Percentiles rank a stretch among this genome's conserved stretches.
Conservation (phyloP, 139 green algal genomes). For the Tetraselmis chui region DNA sequence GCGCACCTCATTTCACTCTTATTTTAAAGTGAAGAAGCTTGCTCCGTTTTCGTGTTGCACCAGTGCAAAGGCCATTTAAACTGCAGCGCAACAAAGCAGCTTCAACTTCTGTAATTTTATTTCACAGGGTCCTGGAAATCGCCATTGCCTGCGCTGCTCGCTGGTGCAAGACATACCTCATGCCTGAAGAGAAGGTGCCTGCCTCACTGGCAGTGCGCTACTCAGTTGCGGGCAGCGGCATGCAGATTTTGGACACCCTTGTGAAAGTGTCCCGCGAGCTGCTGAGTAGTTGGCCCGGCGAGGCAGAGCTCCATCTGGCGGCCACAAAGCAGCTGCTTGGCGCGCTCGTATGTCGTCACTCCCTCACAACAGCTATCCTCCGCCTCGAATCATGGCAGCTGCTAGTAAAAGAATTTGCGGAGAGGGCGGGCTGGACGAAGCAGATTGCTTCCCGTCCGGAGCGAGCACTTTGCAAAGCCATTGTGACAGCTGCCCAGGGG, state of each 20-base stretch:
- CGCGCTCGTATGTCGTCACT: constrained; percentile 3
- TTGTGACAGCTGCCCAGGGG: not conserved
- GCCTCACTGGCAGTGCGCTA: constrained; percentile 17
- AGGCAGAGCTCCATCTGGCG: constrained; percentile 21
- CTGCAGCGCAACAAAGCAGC: no score
- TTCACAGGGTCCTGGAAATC: constrained; percentile 66
- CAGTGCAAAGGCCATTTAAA: no score
- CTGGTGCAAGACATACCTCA: constrained; percentile 85
- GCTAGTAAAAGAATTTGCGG: not conserved
- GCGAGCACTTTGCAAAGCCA: not conserved
- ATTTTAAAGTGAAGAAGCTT: no score
- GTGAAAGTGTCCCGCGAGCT: constrained; percentile 3
- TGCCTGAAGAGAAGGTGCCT: constrained; percentile 39
- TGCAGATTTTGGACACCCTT: constrained; percentile 15
- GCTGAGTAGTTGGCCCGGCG: constrained; percentile 24
- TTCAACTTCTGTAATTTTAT: not conserved
- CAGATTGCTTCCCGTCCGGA: not conserved
- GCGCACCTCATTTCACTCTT: no score
- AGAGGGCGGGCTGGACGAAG: not conserved
- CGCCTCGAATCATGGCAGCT: constrained; percentile 5
- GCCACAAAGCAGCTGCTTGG: constrained; percentile 6
- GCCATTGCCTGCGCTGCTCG: constrained; percentile 45
- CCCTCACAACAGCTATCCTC: not conserved
- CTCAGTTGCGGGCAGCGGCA: constrained; percentile 5
- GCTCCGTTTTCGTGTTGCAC: no score